Conservation (phyloP, 805 yeast genomes). For the Starmerella vitae region DNA sequence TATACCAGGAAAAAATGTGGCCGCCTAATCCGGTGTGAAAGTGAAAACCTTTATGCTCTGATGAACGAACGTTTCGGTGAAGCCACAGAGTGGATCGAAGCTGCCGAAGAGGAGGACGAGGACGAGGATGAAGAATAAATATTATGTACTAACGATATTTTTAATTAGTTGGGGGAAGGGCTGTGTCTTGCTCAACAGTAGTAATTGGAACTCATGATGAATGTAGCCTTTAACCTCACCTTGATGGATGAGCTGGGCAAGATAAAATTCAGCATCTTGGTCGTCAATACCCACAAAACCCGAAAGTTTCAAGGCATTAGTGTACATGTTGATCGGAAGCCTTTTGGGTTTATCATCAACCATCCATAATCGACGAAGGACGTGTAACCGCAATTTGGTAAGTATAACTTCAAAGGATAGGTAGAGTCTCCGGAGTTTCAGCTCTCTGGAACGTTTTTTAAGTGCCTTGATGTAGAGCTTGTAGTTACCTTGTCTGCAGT, state of each 20-base stretch:
- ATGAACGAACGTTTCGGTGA: slow-evolving; percentile 75
- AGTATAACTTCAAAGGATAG: slow-evolving; percentile 14
- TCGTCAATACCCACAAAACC: slow-evolving; percentile 3
- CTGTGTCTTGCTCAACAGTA: slow-evolving; percentile 16
- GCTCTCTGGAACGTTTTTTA: too few relatives aligned
- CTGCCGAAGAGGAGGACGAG: slow-evolving; percentile 14
- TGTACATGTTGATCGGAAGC: slow-evolving; percentile 5
- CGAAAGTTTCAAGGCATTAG: slow-evolving; percentile 8
- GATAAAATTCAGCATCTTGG: slow-evolving; percentile 15
- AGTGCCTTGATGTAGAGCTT: slow-evolving; percentile 3
- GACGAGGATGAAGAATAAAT: slow-evolving; percentile 9
- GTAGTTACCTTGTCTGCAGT: slow-evolving; percentile 13
- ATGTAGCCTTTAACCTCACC: slow-evolving; percentile 22
- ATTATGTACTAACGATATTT: not conserved
- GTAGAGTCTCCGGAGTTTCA: too few relatives aligned
- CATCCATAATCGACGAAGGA: slow-evolving; percentile 15
- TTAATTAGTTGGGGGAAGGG: slow-evolving; percentile 18
- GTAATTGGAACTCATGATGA: slow-evolving; percentile 13
- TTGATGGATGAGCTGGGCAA: slow-evolving; percentile 14
- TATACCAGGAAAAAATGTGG: slow-evolving; percentile 81
- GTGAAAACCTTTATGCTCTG: slow-evolving; percentile 62
- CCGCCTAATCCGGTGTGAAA: slow-evolving; percentile 60
- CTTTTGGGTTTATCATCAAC: slow-evolving; percentile 11
- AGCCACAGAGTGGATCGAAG: slow-evolving; percentile 58
- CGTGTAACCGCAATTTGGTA: slow-evolving; percentile 8